Conservation (phyloP, 176 grass and related monocot genomes). For the Hyparrhenia diplandra region DNA sequence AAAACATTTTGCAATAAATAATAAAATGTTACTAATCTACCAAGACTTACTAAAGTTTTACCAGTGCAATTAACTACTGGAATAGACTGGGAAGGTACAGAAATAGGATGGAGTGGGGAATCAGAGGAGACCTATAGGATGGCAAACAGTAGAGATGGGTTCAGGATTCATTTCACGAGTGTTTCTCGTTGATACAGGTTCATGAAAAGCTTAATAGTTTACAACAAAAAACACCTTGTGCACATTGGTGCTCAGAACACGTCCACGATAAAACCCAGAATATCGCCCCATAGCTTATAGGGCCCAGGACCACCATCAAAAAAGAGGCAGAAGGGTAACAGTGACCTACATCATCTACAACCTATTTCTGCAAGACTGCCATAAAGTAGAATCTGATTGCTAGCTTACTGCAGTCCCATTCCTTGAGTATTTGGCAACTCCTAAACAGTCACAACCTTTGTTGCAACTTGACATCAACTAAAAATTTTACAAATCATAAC, state of each 20-base stretch:
- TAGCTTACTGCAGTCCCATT: not conserved
- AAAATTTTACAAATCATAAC: not conserved
- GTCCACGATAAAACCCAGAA: not conserved
- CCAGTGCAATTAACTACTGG: not conserved
- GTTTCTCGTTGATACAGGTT: not conserved
- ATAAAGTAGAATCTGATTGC: conserved; percentile 1
- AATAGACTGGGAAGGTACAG: not conserved
- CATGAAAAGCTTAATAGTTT: not conserved
- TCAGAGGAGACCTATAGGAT: not conserved
- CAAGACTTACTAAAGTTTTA: not conserved
- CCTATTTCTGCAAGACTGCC: not conserved
- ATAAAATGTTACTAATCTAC: not conserved
- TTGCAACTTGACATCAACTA: not conserved
- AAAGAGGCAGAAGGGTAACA: not conserved
- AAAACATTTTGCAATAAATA: not conserved
- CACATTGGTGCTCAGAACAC: not conserved
- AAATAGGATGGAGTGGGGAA: not conserved
- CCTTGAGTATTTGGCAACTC: not conserved
- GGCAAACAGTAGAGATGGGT: not conserved
- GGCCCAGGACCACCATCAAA: not conserved
- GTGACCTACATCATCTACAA: not conserved
- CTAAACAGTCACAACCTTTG: not conserved
- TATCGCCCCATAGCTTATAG: not conserved
- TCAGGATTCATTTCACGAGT: not conserved
- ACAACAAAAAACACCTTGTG: not conserved